phyloP scores from a whole-genome alignment of 805 yeast genomes.

The Metschnikowia orientalis region DNA sequence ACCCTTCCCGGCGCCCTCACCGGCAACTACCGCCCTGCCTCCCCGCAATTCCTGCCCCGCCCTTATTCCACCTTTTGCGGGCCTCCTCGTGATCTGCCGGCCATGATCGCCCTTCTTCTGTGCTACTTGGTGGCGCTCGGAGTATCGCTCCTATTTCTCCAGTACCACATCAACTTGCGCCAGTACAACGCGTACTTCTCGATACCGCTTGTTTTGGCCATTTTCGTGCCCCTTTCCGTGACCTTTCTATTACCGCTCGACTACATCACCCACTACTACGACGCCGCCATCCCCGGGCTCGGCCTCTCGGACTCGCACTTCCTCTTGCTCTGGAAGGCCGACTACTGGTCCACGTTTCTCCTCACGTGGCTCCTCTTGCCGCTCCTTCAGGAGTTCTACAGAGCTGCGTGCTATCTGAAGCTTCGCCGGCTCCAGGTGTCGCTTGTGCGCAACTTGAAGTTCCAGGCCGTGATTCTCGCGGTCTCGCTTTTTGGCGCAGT shows the following conservation, averaged over 20 bases:
- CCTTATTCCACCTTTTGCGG: too few species aligned
- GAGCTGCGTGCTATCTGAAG: slow-evolving; percentile 60
- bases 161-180: slow-evolving; percentile 32
- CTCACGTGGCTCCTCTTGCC: slow-evolving; percentile 78
- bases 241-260: slow-evolving; percentile 73
- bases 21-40: too few species aligned
- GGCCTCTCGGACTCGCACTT: slow-evolving; percentile 19
- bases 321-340: slow-evolving; percentile 62
- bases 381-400: slow-evolving; percentile 64
- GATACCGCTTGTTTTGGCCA: slow-evolving; percentile 50
- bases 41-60: too few species aligned
- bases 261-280: slow-evolving; percentile 48
- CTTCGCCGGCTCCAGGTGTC: slow-evolving; percentile 52
- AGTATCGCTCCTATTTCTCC: slow-evolving; percentile 31
- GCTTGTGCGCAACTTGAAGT: slow-evolving; percentile 49
- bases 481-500: slow-evolving; percentile 51
- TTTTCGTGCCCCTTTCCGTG: slow-evolving; percentile 71
- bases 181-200: slow-evolving; percentile 39
- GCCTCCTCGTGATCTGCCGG: too few species aligned
- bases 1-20: too few species aligned
- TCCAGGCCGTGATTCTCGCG: slow-evolving; percentile 53
- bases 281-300: slow-evolving; percentile 39
- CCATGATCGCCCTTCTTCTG: slow-evolving; percentile 14
- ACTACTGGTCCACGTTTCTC: slow-evolving; percentile 78
- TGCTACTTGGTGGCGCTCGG: slow-evolving; percentile 27